Percentiles rank a stretch among this genome's conserved stretches.
phyloP scores from a whole-genome alignment of 352 stramenopile species.

The Pythium dissimile region DNA sequence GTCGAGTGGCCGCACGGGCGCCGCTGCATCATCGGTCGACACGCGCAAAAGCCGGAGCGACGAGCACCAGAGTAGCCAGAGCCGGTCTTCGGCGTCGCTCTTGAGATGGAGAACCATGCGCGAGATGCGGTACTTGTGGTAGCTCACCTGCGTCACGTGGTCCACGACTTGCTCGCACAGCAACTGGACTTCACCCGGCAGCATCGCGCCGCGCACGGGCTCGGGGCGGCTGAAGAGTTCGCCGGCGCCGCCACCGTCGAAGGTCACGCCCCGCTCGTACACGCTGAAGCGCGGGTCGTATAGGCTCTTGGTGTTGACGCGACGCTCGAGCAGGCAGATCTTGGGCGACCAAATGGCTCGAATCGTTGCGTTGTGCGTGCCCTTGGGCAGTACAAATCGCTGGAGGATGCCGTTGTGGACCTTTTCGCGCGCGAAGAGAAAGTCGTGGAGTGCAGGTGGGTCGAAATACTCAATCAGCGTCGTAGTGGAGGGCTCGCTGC shows the following conservation, averaged over 20 bases:
- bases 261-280: slow-evolving; percentile 94
- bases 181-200: slow-evolving; percentile 88
- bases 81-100: slow-evolving; percentile 88
- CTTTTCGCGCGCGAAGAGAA: slow-evolving; percentile 92
- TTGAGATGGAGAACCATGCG: slow-evolving; percentile 96
- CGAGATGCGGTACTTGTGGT: slow-evolving; percentile 89
- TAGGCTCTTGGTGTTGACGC: slow-evolving; percentile 87
- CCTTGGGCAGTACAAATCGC: slow-evolving; percentile 93
- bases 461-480: slow-evolving; percentile 94
- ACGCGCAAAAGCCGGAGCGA: slow-evolving; percentile 78
- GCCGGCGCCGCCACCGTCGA: slow-evolving; percentile 78
- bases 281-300: slow-evolving; percentile 90
- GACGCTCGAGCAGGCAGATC: slow-evolving; percentile 92
- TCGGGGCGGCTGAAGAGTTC: slow-evolving; percentile 84
- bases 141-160: slow-evolving; percentile 91
- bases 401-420: slow-evolving; percentile 92
- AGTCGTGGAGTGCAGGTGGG: slow-evolving; percentile 79
- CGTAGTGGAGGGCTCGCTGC: background rate
- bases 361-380: slow-evolving; percentile 86
- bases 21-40: background rate
- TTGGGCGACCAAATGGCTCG: slow-evolving; percentile 94
- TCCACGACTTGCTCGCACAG: slow-evolving; percentile 92
- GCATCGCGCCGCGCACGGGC: slow-evolving; percentile 88
- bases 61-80: slow-evolving; percentile 95
- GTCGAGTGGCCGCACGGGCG: slow-evolving; percentile 47